Conservation (phyloP, 192 early-diverging fungal species). For the Chytriomyces sp. region DNA sequence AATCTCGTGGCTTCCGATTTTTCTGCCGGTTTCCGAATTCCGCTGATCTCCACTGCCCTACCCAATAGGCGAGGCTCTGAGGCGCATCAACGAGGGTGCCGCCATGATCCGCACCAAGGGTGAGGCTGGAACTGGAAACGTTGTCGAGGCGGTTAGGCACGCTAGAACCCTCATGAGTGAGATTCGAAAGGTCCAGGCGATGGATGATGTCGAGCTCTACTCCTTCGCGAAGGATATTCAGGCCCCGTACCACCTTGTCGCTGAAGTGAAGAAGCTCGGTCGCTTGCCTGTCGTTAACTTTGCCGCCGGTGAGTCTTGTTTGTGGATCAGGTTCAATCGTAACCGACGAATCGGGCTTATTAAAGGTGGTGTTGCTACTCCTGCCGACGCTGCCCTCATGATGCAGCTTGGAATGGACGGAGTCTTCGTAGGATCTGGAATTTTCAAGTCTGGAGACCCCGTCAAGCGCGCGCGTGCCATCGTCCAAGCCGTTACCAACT, state of each 20-base stretch:
- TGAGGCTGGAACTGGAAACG: constrained; percentile 97
- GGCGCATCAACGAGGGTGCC: constrained; percentile 95
- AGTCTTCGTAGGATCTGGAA: constrained; percentile 95
- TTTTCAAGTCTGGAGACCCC: constrained; percentile 92
- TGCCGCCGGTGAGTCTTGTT: constrained; percentile 67
- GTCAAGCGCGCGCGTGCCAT: constrained; percentile 92
- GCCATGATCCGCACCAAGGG: constrained; percentile 99
- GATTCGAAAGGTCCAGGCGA: constrained; percentile 81
- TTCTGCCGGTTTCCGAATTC: not conserved
- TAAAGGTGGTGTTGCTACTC: constrained; percentile 89
- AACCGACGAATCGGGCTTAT: not conserved
- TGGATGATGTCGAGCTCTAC: constrained; percentile 90
- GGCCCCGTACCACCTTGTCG: constrained; percentile 87
- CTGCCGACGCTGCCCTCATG: constrained; percentile 98
- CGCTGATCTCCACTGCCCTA: not conserved
- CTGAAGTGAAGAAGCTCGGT: constrained; percentile 83
- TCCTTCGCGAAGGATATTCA: constrained; percentile 96
- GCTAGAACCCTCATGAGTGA: constrained; percentile 84
- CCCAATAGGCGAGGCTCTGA: constrained; percentile 82
- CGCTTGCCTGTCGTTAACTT: constrained; percentile 98
- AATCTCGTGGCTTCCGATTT: too few relatives aligned
- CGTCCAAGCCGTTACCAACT: constrained; percentile 96
- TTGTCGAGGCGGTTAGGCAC: constrained; percentile 97
- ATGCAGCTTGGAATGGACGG: constrained; percentile 99
- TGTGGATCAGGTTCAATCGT: not conserved